Percentiles rank a stretch among this genome's conserved stretches.
phyloP scores from a whole-genome alignment of 2,329 filamentous ascomycete genomes.

The Sclerotinia spermophila region DNA sequence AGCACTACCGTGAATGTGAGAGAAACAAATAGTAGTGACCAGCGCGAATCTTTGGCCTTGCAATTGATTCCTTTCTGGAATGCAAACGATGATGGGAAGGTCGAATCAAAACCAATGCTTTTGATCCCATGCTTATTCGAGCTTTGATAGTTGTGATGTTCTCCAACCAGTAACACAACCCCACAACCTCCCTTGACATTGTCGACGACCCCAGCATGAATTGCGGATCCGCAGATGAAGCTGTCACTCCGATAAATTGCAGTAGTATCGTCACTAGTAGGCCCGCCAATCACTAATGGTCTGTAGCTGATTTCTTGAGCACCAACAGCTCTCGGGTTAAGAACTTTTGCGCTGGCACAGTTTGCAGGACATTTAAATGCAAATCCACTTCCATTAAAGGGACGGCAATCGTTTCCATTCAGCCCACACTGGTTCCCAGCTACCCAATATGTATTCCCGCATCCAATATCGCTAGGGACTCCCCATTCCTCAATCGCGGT shows the following conservation, averaged over 20 bases:
- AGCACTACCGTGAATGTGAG: slow-evolving; percentile 73
- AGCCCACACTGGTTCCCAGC: slow-evolving; percentile 69
- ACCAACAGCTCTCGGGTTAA: slow-evolving; percentile 74
- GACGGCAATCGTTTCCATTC: slow-evolving; percentile 70
- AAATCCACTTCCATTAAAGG: slow-evolving; percentile 67
- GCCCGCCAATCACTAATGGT: slow-evolving; percentile 66
- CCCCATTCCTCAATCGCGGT: slow-evolving; percentile 66
- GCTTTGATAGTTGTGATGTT: slow-evolving; percentile 58
- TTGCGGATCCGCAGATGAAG: slow-evolving; percentile 79
- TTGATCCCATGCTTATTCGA: slow-evolving; percentile 69
- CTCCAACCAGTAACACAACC: slow-evolving; percentile 70
- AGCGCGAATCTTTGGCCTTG: slow-evolving; percentile 72
- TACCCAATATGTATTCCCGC: slow-evolving; percentile 67
- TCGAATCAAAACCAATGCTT: slow-evolving; percentile 77
- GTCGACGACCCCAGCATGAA: slow-evolving; percentile 76
- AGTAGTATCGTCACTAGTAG: slow-evolving; percentile 41
- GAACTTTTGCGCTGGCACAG: slow-evolving; percentile 60
- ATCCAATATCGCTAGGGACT: slow-evolving; percentile 60
- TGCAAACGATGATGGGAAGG: slow-evolving; percentile 82
- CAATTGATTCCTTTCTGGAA: slow-evolving; percentile 67
- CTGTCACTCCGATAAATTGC: slow-evolving; percentile 83
- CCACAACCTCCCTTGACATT: slow-evolving; percentile 75
- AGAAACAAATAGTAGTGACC: slow-evolving; percentile 79
- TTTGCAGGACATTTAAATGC: slow-evolving; percentile 73
- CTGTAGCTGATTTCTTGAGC: slow-evolving; percentile 62